Base-by-base conservation (phyloP, 2,329 filamentous ascomycete species). In the Corynespora cassiicola region DNA sequence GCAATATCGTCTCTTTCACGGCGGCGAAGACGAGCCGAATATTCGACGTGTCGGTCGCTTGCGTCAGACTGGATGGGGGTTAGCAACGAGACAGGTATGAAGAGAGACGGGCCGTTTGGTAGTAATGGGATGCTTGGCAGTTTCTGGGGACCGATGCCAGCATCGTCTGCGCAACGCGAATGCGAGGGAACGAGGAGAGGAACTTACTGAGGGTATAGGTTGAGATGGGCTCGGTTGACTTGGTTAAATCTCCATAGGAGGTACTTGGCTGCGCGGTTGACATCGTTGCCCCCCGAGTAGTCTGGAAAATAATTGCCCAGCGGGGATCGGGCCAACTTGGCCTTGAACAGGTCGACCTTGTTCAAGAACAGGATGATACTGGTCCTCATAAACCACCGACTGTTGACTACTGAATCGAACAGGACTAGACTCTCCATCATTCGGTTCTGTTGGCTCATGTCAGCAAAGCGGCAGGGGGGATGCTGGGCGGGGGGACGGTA, bases 281-380 rank as follows among this genome's bases (percentile, higher is more conserved):
- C 91, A 70, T 99, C 94, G 68, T 95, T 95, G 32, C 94, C 94
- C 19, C 94, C 94, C 0, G 91, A 96, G 67, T 99, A 99, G 68
- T 99, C 94, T 0, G 91, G 92, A 63, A 99, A 99, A 69, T 97
- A 99, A 65, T 92, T 96, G 56, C 86, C 88, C 29, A 99, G 72
- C 1, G 94, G 92, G 38, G 90, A 96, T 49, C 91, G 84, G 38
- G 84, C 83, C 18, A 99, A 83, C 70, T 99, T 99, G 63, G 90
- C 86, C 69, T 94, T 92, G 79, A 99, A 99, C 42, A 99, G 82
- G 74, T 99, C 94, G 54, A 99, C 94, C 71, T 99, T 99, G 77
- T 99, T 99, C 47, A 99, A 79, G 75, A 99, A 99, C 40, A 99
- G 78, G 63, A 99, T 97, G 65, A 99, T 99, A 65, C 91, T 96